phyloP scores from a whole-genome alignment of 2,329 filamentous ascomycete genomes.

The Byssothecium circinans region DNA sequence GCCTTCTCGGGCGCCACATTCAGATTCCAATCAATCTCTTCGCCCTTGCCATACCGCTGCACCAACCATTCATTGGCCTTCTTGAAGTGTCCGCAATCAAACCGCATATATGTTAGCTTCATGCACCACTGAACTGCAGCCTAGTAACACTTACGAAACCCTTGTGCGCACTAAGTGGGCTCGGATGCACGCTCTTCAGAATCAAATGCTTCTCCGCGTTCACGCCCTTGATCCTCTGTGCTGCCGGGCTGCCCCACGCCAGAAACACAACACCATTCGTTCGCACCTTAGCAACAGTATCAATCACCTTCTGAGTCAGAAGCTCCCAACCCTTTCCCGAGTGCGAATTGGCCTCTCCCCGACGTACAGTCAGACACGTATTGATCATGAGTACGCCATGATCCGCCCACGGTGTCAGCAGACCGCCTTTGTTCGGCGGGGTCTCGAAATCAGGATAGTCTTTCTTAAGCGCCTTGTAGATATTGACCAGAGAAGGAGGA shows the following conservation, averaged over 20 bases:
- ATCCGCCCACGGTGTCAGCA: conserved; percentile 91
- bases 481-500: conserved; percentile 89
- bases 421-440: conserved; percentile 76
- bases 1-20: conserved; percentile 50
- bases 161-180: conserved; percentile 79
- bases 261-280: conserved; percentile 87
- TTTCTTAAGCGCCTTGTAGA: conserved; percentile 83
- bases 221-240: conserved; percentile 74
- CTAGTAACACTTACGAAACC: conserved; percentile 66
- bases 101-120: conserved; percentile 50
- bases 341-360: conserved; percentile 85
- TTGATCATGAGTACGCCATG: conserved; percentile 92
- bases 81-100: conserved; percentile 79
- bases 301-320: conserved; percentile 89
- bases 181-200: conserved; percentile 85
- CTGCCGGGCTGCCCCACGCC: conserved; percentile 88
- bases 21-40: conserved; percentile 82
- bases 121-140: background rate
- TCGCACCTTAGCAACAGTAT: conserved; percentile 76
- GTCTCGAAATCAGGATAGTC: conserved; percentile 81
- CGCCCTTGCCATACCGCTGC: conserved; percentile 74
- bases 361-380: conserved; percentile 89
- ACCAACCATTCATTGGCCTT: conserved; percentile 84
- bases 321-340: conserved; percentile 86
- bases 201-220: conserved; percentile 77